phyloP scores from a whole-genome alignment of 2,329 filamentous ascomycete species.

The Geosmithia flava region DNA sequence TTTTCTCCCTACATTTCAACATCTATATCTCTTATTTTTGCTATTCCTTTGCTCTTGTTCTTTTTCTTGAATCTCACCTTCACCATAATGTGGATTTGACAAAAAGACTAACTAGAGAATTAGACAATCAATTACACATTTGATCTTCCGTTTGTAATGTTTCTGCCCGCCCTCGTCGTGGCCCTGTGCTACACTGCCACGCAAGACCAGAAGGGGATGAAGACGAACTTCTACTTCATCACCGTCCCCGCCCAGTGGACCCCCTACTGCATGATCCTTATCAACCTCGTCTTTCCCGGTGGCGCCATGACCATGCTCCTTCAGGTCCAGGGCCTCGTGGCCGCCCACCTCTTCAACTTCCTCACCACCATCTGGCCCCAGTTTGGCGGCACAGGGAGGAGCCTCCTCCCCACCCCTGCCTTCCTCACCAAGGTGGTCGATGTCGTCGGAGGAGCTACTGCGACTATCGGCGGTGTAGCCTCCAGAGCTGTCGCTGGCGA shows the following conservation, averaged over 20 bases:
- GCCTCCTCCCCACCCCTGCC: constrained; percentile 60
- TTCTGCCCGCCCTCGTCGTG: constrained; percentile 56
- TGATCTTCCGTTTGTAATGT: constrained; percentile 24
- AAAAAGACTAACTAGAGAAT: constrained; percentile 3
- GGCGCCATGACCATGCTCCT: constrained; percentile 44
- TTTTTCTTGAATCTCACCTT: not conserved
- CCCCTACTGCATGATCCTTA: constrained; percentile 66
- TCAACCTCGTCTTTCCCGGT: constrained; percentile 55
- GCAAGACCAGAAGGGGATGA: constrained; percentile 71
- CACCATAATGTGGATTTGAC: too few relatives aligned
- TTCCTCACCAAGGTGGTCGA: constrained; percentile 59
- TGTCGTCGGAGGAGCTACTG: constrained; percentile 10
- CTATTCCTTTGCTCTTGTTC: not conserved
- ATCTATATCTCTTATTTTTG: not conserved
- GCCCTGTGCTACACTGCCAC: constrained; percentile 74
- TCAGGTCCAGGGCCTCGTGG: constrained; percentile 67
- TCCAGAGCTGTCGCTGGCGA: constrained; percentile 3
- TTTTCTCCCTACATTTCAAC: constrained; percentile 46
- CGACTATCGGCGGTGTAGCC: not conserved
- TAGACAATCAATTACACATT: constrained; percentile 17
- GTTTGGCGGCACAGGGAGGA: constrained; percentile 65
- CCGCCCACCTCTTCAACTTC: constrained; percentile 87
- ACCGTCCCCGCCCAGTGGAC: constrained; percentile 72
- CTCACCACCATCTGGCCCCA: constrained; percentile 77
- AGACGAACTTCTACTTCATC: constrained; percentile 70